phyloP scores from a whole-genome alignment of 2,329 filamentous ascomycete species.

The Colletotrichum magnum region DNA sequence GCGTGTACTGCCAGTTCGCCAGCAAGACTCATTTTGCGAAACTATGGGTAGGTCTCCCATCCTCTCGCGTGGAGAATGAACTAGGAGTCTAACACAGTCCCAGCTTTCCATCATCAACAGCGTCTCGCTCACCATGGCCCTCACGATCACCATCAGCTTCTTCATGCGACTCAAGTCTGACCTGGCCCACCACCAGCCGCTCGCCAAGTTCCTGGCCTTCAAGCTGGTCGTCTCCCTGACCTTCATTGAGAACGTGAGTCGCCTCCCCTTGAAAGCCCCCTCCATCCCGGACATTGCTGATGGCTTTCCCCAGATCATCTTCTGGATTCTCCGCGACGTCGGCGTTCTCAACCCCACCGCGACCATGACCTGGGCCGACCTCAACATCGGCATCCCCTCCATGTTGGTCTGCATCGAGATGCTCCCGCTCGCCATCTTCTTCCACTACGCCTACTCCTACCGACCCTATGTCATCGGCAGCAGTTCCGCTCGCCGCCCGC shows the following conservation, averaged over 20 bases:
- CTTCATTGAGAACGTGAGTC: constrained; percentile 41
- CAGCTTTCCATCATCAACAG: constrained; percentile 47
- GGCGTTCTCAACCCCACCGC: constrained; percentile 41
- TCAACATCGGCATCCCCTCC: constrained; percentile 44
- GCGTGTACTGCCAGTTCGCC: constrained; percentile 49
- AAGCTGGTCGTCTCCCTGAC: constrained; percentile 45
- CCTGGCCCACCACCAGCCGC: constrained; percentile 43
- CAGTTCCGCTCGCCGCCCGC: constrained; percentile 22
- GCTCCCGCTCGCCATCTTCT: constrained; percentile 45
- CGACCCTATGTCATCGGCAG: constrained; percentile 43
- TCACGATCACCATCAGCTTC: constrained; percentile 45
- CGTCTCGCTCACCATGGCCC: constrained; percentile 43
- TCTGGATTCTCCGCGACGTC: constrained; percentile 44
- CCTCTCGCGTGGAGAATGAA: accelerated
- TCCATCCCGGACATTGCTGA: not conserved
- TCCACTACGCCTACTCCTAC: constrained; percentile 44
- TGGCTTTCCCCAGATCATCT: constrained; percentile 41
- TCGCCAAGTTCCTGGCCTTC: constrained; percentile 47
- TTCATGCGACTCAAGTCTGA: constrained; percentile 38
- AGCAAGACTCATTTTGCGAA: constrained; percentile 48
- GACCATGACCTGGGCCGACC: constrained; percentile 43
- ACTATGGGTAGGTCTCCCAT: constrained; percentile 43
- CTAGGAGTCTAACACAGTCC: not conserved
- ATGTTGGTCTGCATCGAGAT: constrained; percentile 46
- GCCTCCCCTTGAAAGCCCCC: too few species aligned